Conservation (phyloP, 2,329 filamentous ascomycete species). For the Colletotrichum cordylinicola region DNA sequence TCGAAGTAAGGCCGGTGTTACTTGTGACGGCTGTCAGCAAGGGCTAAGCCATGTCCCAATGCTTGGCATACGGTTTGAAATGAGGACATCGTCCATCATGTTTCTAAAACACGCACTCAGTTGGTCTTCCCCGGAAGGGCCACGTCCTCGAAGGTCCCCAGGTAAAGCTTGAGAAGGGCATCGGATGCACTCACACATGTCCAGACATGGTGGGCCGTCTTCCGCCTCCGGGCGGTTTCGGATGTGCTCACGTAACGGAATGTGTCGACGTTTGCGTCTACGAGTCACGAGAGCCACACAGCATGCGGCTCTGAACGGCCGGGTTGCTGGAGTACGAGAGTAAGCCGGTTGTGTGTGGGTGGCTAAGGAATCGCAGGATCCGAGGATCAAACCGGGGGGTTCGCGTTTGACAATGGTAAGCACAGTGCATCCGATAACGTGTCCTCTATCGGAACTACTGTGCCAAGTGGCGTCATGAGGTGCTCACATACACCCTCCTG, state of each 20-base stretch:
- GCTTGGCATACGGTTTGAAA: conserved; percentile 35
- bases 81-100: conserved; percentile 48
- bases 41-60: neutral
- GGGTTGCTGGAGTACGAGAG: neutral
- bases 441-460: neutral
- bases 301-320: neutral
- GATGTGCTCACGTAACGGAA: neutral
- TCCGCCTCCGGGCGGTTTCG: neutral
- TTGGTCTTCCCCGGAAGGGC: neutral
- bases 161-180: too few relatives aligned
- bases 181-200: neutral
- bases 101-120: conserved; percentile 28
- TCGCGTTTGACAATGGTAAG: neutral
- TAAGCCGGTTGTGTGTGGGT: neutral
- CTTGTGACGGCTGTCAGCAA: conserved; percentile 23
- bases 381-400: neutral
- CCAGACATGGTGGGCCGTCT: neutral
- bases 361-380: neutral
- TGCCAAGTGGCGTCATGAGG: neutral
- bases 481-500: neutral
- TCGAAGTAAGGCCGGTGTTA: conserved; percentile 35
- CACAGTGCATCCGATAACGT: conserved; percentile 18
- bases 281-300: neutral
- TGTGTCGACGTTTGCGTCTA: neutral
- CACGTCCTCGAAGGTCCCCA: too few relatives aligned